phyloP scores from a whole-genome alignment of 1,284 basidiomycete genomes.

The Mycena sp. region DNA sequence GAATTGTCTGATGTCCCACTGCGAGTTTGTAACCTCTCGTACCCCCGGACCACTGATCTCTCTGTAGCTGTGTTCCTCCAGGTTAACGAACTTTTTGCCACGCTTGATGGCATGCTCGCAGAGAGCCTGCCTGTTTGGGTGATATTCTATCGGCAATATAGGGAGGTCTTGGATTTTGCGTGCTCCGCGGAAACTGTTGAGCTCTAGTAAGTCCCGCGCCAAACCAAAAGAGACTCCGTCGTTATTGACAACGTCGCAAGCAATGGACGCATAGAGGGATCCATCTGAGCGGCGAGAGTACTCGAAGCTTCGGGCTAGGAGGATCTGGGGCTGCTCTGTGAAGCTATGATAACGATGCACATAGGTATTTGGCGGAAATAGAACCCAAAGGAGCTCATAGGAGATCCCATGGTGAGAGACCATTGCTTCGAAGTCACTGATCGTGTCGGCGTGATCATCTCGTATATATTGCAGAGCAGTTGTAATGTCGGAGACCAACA shows the following conservation, averaged over 20 bases:
- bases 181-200: slow-evolving; percentile 34
- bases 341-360: slow-evolving; percentile 33
- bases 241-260: slow-evolving; percentile 37
- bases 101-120: slow-evolving; percentile 22
- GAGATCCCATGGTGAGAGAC: slow-evolving; percentile 32
- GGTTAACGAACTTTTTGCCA: slow-evolving; percentile 30
- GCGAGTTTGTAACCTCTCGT: slow-evolving; percentile 16
- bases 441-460: slow-evolving; percentile 25
- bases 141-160: slow-evolving; percentile 36
- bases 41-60: slow-evolving; percentile 36
- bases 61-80: slow-evolving; percentile 28
- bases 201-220: slow-evolving; percentile 30
- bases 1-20: slow-evolving; percentile 4
- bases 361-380: slow-evolving; percentile 39
- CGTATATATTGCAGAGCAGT: slow-evolving; percentile 30
- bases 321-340: slow-evolving; percentile 37
- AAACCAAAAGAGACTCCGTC: slow-evolving; percentile 39
- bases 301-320: slow-evolving; percentile 29
- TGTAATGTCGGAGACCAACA: slow-evolving; percentile 32
- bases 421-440: slow-evolving; percentile 26
- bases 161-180: slow-evolving; percentile 35
- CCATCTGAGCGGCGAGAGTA: slow-evolving; percentile 8
- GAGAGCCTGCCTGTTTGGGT: slow-evolving; percentile 24
- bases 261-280: slow-evolving; percentile 22
- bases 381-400: slow-evolving; percentile 40